phyloP scores from a whole-genome alignment of 78 protist genomes.

The slime mould (Dictyostelium discoideum) region dicty_2.7 NC_007089.4:5235001-5235500 shows the following conservation, averaged over 20 bases:
- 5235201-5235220: too few species aligned
- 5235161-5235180: background rate
- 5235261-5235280: constrained; percentile 8
- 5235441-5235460: constrained; percentile 28
- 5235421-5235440: constrained; percentile 47
- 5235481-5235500: too few species aligned
- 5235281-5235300: constrained; percentile 54
- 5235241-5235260: background rate
- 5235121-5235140: background rate
- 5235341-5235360: constrained; percentile 28
- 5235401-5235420: constrained; percentile 32
- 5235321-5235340: constrained; percentile 80
- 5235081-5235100: background rate
- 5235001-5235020: constrained; percentile 46
- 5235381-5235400: constrained; percentile 13
- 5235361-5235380: constrained; percentile 52
- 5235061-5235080: constrained; percentile 58
- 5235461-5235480: background rate
- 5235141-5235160: background rate
- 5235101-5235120: background rate
- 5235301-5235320: constrained; percentile 48
- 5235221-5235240: too few species aligned
- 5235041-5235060: constrained; percentile 10
- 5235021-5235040: background rate
- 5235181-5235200: background rate